A percentile compares a stretch with the other conserved stretches of the same genome.
These are phyloP conservation scores for Heritiera littoralis DNA, from an alignment of 345 rosid species.

Conservation along the genomic window DNA sequence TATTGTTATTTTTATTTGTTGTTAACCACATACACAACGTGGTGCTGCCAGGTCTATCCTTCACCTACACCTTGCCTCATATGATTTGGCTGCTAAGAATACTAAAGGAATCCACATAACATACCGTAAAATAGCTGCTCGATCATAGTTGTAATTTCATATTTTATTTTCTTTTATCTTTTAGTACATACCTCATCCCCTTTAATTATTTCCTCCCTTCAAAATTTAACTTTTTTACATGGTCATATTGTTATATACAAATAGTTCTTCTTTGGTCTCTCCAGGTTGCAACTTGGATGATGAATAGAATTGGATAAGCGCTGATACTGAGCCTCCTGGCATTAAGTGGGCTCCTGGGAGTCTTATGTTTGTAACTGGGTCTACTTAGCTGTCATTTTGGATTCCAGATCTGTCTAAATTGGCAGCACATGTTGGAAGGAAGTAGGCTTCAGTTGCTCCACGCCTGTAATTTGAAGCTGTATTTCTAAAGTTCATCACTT, in stretches of 20 bases:
- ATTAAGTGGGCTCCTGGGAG: constrained; percentile 94
- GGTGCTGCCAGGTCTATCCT: constrained; percentile 40
- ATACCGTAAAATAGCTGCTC: too few relatives aligned
- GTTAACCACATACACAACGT: constrained; percentile 54
- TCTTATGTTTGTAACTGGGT: constrained; percentile 92
- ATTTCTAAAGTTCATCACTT: neutral
- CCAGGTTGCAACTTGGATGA: constrained; percentile 89
- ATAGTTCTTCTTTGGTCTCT: constrained; percentile 12
- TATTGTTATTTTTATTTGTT: constrained; percentile 50
- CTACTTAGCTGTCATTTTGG: constrained; percentile 84
- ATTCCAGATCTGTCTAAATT: constrained; percentile 86
- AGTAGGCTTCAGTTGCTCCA: constrained; percentile 26
- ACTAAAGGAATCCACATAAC: too few relatives aligned
- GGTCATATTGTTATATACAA: neutral
- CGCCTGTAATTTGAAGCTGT: neutral
- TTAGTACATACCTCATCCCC: neutral
- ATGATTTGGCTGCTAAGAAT: too few relatives aligned
- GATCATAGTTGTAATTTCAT: constrained; percentile 20
- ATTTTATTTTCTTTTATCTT: constrained; percentile 6
- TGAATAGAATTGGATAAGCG: constrained; percentile 73
- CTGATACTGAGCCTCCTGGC: constrained; percentile 71
- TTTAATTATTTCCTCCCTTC: neutral
- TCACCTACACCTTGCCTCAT: too few relatives aligned
- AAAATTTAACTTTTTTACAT: neutral
- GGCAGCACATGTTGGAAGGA: constrained; percentile 83